Conservation (phyloP, 1,284 basidiomycete genomes). For the Heliocybe sulcata region DNA sequence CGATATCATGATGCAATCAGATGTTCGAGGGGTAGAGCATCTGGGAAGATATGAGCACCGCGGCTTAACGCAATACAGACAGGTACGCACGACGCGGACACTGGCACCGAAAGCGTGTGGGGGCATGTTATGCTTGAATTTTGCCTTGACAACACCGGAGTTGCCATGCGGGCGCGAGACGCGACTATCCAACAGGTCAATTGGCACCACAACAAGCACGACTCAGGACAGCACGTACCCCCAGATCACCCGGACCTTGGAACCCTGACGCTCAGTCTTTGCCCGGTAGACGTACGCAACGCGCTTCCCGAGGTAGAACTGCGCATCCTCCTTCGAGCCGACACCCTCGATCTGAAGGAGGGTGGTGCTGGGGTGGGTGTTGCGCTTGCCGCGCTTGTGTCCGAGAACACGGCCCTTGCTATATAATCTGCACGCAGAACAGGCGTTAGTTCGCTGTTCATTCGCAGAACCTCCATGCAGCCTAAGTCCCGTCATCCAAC, state of each 20-base stretch:
- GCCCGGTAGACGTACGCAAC: slow-evolving; percentile 98
- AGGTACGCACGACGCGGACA: slow-evolving; percentile 80
- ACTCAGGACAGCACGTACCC: slow-evolving; percentile 48
- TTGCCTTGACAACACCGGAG: slow-evolving; percentile 95
- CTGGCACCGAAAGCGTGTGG: slow-evolving; percentile 93
- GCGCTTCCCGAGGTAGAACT: slow-evolving; percentile 99
- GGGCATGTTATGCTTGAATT: slow-evolving; percentile 96
- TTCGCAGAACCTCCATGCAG: neutral
- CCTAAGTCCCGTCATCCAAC: slow-evolving; percentile 28
- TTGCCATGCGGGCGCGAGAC: slow-evolving; percentile 92
- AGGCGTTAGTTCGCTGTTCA: slow-evolving; percentile 6
- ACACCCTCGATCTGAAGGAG: slow-evolving; percentile 98
- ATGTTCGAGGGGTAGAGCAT: slow-evolving; percentile 50
- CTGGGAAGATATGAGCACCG: slow-evolving; percentile 15
- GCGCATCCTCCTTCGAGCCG: slow-evolving; percentile 87
- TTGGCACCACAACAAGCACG: neutral
- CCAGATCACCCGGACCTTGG: slow-evolving; percentile 96
- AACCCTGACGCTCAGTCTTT: slow-evolving; percentile 87
- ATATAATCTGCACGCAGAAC: slow-evolving; percentile 69
- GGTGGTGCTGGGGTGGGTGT: slow-evolving; percentile 91
- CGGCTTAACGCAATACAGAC: slow-evolving; percentile 3
- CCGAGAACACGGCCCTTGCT: slow-evolving; percentile 95
- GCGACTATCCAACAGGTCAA: slow-evolving; percentile 40
- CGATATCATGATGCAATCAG: slow-evolving; percentile 24
- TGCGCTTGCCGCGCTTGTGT: slow-evolving; percentile 98